Percentiles rank a stretch among this genome's conserved stretches.
Conservation (phyloP, 257 asterid genomes). For the Agastache rugosa region DNA sequence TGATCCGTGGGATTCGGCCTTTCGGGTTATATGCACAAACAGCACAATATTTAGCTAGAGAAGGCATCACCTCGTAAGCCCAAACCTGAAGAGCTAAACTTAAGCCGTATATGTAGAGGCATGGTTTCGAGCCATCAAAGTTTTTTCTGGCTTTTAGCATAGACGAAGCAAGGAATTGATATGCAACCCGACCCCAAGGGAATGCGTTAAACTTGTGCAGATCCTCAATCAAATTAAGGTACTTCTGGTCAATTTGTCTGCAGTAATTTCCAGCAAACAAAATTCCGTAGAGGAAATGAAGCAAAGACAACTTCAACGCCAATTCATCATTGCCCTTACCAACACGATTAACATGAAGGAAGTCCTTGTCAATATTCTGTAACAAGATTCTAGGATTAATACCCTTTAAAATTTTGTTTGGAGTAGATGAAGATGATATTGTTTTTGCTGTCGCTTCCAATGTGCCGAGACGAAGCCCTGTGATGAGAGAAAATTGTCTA, state of each 20-base stretch:
- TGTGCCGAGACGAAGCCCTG: not conserved
- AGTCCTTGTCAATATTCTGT: not conserved
- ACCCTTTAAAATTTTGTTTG: not conserved
- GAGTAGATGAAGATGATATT: not conserved
- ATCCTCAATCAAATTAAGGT: not conserved
- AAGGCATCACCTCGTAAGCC: no score
- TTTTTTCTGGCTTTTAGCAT: not conserved
- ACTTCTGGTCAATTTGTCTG: not conserved
- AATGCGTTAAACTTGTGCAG: not conserved
- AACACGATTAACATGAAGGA: not conserved
- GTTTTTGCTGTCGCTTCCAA: not conserved
- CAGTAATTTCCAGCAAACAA: not conserved
- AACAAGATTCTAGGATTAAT: not conserved
- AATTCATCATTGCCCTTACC: not conserved
- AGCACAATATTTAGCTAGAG: no score
- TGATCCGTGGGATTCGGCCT: no score
- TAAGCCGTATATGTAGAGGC: not conserved
- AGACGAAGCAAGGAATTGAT: not conserved
- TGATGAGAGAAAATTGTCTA: not conserved
- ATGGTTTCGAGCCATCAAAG: not conserved
- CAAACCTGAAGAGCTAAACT: not conserved
- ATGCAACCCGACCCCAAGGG: constrained; percentile 9
- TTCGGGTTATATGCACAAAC: no score
- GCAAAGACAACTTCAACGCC: not conserved
- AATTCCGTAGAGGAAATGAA: not conserved